Evolutionary conservation across 2,329 filamentous ascomycete species (phyloP).

Genomic region (Botrytis galanthina): DNA sequence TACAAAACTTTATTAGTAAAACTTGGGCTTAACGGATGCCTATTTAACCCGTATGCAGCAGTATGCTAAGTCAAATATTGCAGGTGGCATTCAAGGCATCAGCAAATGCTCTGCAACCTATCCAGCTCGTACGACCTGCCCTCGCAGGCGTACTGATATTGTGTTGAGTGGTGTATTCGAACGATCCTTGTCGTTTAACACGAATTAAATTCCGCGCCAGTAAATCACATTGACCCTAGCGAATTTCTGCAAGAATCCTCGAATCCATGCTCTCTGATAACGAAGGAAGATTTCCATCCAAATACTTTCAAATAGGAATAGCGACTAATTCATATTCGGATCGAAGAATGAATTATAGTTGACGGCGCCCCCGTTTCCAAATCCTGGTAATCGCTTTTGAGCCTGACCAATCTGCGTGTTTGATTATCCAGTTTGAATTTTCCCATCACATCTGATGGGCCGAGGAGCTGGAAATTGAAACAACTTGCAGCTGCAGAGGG

Average conservation of each 20-base stretch:
- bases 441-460: constrained; percentile 14
- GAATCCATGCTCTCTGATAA: constrained; percentile 15
- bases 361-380: not conserved
- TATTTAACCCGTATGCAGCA: not conserved
- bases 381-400: not conserved
- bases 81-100: constrained; percentile 18
- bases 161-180: not conserved
- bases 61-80: not conserved
- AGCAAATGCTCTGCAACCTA: not conserved
- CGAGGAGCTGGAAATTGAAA: constrained; percentile 20
- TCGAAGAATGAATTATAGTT: not conserved
- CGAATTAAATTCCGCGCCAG: not conserved
- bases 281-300: not conserved
- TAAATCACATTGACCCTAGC: not conserved
- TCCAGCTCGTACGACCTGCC: constrained; percentile 8
- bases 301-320: not conserved
- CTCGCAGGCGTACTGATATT: not conserved
- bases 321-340: constrained; percentile 5
- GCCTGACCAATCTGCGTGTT: not conserved
- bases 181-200: not conserved
- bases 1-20: not conserved
- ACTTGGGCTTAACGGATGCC: constrained; percentile 10
- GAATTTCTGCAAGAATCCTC: not conserved
- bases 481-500: constrained; percentile 14
- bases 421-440: not conserved